Evolutionary conservation across 441 rosid genomes (phyloP), one percentile per base, ranked within the genome.

Genomic region (Daphne laureola): DNA sequence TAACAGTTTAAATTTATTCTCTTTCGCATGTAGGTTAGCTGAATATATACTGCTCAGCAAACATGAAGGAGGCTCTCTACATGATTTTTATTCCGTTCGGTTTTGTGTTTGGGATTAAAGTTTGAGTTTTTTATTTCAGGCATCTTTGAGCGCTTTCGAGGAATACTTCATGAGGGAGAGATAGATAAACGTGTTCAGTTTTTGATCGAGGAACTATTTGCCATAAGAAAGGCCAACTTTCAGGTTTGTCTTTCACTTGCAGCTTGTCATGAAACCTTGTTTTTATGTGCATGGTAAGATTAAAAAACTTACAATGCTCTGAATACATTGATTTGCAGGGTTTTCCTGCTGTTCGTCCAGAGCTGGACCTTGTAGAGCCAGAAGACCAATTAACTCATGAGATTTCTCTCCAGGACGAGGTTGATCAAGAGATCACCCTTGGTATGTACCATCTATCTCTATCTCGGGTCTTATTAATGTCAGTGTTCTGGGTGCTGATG

Each of bases 81-180:
- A 31, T 8, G 1, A 3, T 31, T 65, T 45, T 17, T 42, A n/a
- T 15, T 5, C 54, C 17, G 40, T 58, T 17, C 27, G 64, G 21
- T 41, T 11, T 5, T 8, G 38, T 6, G 2, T 31, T 31, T 6
- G 38, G 38, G 11, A 8, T 31, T 31, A 6, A 31, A 31, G 9
- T 0, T 8, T 31, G 11, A 31, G 9, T 31, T 31, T 31, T 9
- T 31, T 3, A 8, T 31, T 31, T 70, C 79, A 91, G 98, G 95
- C 31, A 86, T 83, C 47, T 87, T 92, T 76, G 97, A 92, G 68
- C 80, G 97, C 49, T 92, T 92, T 61, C 96, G 90, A 46, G 95
- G 94, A 27, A 92, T 93, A 57, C 86, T 93, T 54, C 97, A 87
- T 57, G 96, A 93, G 73, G 99, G 96, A 68, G 95, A 93, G 70